phyloP scores from a whole-genome alignment of 306 rosid genomes.

The Adenanthera pavonina region DNA sequence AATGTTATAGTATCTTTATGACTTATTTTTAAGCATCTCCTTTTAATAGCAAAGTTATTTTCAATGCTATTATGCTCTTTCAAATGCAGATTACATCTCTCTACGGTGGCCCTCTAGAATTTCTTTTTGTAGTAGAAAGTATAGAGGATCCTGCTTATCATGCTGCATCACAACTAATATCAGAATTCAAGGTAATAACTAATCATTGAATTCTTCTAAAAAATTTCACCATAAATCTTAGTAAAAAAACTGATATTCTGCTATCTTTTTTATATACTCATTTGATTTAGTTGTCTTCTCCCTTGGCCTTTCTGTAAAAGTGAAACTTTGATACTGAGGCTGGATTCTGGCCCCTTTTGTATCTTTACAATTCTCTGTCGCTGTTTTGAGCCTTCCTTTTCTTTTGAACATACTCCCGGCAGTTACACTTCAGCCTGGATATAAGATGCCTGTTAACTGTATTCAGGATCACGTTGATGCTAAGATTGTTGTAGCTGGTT shows the following conservation, averaged over 20 bases:
- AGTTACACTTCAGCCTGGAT: constrained; percentile 1
- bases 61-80: constrained; percentile 36
- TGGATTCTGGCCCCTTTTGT: constrained; percentile 18
- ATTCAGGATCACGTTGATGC: constrained; percentile 84
- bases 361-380: constrained; percentile 31
- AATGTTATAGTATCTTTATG: constrained; percentile 12
- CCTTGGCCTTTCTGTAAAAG: constrained; percentile 7
- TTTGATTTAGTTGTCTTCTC: background rate
- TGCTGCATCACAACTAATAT: constrained; percentile 60
- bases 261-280: background rate
- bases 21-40: constrained; percentile 3
- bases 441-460: constrained; percentile 26
- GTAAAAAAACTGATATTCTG: background rate
- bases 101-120: constrained; percentile 97
- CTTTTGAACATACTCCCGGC: background rate
- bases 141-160: constrained; percentile 86
- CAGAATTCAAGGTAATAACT: constrained; percentile 70
- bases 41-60: constrained; percentile 3
- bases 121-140: constrained; percentile 87
- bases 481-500: constrained; percentile 78
- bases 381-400: constrained; percentile 8
- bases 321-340: constrained; percentile 30
- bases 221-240: background rate
- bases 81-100: constrained; percentile 85
- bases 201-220: background rate